Base-by-base conservation (phyloP, 2,329 filamentous ascomycete genomes). In the Massarina eburnea region DNA sequence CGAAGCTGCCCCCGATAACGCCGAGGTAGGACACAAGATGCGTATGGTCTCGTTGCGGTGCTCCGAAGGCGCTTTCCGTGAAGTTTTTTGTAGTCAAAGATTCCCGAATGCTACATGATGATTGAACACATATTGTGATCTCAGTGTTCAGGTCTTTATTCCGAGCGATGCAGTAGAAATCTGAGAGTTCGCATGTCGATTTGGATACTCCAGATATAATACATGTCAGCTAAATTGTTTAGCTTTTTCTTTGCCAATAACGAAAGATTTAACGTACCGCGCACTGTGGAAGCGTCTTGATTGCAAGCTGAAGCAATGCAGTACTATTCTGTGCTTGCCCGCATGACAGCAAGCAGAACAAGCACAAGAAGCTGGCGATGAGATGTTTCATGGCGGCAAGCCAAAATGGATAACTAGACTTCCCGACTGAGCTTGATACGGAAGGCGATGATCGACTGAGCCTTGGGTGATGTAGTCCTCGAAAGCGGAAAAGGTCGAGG, bases 41-140 rank as follows among this genome's bases (percentile, higher is more conserved):
- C 2, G 64, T 71, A 33, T 67, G 59, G 49, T 73, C 61, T 4
- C 70, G 64, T 4, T 71, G 43, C 4, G 71, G 66, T 3, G 58
- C 60, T 6, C 62, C 61, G 32, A 68, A 73, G 8, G 62, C 58
- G 8, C 58, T 63, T 27, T 58, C 45, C 0, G 72, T 68, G 39
- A 71, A 65, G 48, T 73, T 73, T 53, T 74, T 71, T 10, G 19
- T 57, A 64, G 62, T 56, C 14, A 66, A 43, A 14, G 57, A 43
- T 27, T 67, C 58, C 27, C 48, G 58, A 35, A 63, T 46, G 1
- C 52, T 61, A 38, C 61, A 67, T 34, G 34, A 50, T 1, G 24
- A 27, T 32, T 54, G 46, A 3, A 66, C 56, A 34, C 62, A 66
- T n/a, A 15, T 32, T 10, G 26, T 49, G 35, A 64, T 51, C 14